A percentile compares a stretch with the other conserved stretches of the same genome.
Evolutionary conservation across 148 eudicot species (phyloP).

Genomic region (Hydrangea macrophylla): DNA sequence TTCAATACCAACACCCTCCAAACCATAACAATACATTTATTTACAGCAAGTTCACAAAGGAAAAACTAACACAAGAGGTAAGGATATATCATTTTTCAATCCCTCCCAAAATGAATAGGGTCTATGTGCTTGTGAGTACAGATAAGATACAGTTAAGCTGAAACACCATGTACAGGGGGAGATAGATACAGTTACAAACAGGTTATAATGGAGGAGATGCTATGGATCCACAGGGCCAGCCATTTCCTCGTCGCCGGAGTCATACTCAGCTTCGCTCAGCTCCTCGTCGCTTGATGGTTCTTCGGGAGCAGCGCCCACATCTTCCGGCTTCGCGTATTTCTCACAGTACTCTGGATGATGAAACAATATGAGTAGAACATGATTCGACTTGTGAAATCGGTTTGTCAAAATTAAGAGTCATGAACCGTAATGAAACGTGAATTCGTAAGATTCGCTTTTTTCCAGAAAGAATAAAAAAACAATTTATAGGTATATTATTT

Average conservation of each 20-base stretch:
- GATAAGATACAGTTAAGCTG: too few relatives aligned
- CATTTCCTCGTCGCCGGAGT: conserved; percentile 39
- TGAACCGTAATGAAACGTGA: too few relatives aligned
- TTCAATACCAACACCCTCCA: neutral
- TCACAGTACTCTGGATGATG: conserved; percentile 42
- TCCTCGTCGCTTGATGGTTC: conserved; percentile 44
- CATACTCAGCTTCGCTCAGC: conserved; percentile 35
- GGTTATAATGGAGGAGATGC: neutral
- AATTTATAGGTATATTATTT: too few relatives aligned
- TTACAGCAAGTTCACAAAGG: conserved; percentile 27
- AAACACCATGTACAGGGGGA: conserved; percentile 43
- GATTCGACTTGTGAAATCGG: too few relatives aligned
- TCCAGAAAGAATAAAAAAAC: too few relatives aligned
- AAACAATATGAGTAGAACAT: too few relatives aligned
- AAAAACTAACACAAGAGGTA: conserved; percentile 16
- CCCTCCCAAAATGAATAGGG: conserved; percentile 21
- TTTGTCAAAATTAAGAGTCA: too few relatives aligned
- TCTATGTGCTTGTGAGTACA: conserved; percentile 6
- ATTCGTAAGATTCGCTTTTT: too few relatives aligned
- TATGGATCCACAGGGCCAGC: conserved; percentile 44
- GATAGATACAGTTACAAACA: neutral
- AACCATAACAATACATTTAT: conserved; percentile 11
- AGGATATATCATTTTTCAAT: conserved; percentile 10
- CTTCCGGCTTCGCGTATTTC: conserved; percentile 63
- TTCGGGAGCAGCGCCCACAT: conserved; percentile 49